These are phyloP conservation scores for Salvia splendens DNA, from an alignment of 257 asterid species.

Conservation along the genomic window DNA sequence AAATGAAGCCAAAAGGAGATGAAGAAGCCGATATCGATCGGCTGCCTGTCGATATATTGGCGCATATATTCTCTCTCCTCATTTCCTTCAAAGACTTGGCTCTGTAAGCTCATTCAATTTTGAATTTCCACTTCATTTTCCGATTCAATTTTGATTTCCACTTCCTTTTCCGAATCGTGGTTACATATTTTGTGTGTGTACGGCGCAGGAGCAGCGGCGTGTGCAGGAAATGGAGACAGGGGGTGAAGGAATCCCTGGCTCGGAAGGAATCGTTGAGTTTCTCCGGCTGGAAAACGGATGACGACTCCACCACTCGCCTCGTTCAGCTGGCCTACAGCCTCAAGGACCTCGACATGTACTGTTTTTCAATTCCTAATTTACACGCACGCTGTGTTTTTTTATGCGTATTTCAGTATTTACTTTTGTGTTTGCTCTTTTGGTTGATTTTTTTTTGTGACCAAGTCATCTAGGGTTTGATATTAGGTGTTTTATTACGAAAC, in stretches of 20 bases:
- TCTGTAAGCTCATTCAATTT: slow-evolving; percentile 48
- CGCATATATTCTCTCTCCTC: slow-evolving; percentile 71
- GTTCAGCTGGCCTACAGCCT: slow-evolving; percentile 69
- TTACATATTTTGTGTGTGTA: background rate
- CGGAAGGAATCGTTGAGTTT: slow-evolving; percentile 66
- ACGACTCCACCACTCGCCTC: slow-evolving; percentile 73
- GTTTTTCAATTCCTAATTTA: background rate
- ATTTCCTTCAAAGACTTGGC: slow-evolving; percentile 84
- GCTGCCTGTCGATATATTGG: slow-evolving; percentile 76
- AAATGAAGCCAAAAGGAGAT: slow-evolving; percentile 37
- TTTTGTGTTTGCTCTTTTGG: background rate
- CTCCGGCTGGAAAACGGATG: slow-evolving; percentile 89
- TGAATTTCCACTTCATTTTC: background rate
- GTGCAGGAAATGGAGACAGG: slow-evolving; percentile 86
- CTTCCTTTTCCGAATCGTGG: background rate
- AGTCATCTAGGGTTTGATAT: too few species aligned
- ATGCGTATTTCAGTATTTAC: background rate
- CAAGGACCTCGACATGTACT: slow-evolving; percentile 88
- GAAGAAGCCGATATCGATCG: slow-evolving; percentile 66
- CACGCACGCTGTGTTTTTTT: background rate
- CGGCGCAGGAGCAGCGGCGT: slow-evolving; percentile 62
- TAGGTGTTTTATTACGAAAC: background rate
- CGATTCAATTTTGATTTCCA: background rate
- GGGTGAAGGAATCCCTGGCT: slow-evolving; percentile 71
- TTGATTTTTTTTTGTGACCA: background rate